Conservation (phyloP, 2,329 filamentous ascomycete genomes). For the Niveomyces coronatus region DNA sequence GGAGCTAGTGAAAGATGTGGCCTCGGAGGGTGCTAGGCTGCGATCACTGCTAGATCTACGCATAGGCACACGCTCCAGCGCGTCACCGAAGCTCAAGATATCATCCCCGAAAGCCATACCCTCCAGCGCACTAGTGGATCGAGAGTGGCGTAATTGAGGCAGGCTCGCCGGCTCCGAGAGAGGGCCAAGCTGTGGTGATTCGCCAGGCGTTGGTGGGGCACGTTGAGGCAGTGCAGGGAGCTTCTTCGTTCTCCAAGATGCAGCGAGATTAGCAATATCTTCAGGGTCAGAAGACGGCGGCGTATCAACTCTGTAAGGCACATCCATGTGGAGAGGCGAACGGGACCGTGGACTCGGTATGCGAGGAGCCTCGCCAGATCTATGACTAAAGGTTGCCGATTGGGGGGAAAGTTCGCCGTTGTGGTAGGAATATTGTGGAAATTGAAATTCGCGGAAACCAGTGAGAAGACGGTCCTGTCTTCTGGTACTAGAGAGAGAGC, state of each 20-base stretch:
- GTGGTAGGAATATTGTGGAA: slow-evolving; percentile 24
- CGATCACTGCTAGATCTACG: slow-evolving; percentile 20
- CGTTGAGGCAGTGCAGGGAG: slow-evolving; percentile 17
- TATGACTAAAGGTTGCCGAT: slow-evolving; percentile 15
- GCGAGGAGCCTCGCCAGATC: slow-evolving; percentile 15
- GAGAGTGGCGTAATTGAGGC: slow-evolving; percentile 16
- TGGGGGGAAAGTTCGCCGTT: slow-evolving; percentile 17
- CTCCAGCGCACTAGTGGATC: slow-evolving; percentile 20
- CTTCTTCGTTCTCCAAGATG: slow-evolving; percentile 16
- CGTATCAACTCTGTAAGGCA: slow-evolving; percentile 19
- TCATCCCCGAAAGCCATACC: slow-evolving; percentile 18
- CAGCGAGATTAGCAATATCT: slow-evolving; percentile 16
- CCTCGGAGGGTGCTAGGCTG: slow-evolving; percentile 20
- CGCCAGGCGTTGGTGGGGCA: slow-evolving; percentile 22
- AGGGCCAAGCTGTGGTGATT: slow-evolving; percentile 25
- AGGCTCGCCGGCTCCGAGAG: slow-evolving; percentile 13
- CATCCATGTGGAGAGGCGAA: slow-evolving; percentile 16
- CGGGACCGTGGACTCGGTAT: slow-evolving; percentile 17
- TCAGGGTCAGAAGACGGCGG: slow-evolving; percentile 25
- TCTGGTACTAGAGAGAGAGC: slow-evolving; percentile 17
- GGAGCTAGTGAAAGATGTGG: slow-evolving; percentile 20
- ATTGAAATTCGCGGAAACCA: slow-evolving; percentile 26
- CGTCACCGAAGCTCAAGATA: slow-evolving; percentile 17
- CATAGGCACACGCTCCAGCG: slow-evolving; percentile 17
- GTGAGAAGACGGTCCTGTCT: slow-evolving; percentile 17